Evolutionary conservation across 345 rosid species (phyloP).

Genomic region (Limnanthes douglasii): DNA sequence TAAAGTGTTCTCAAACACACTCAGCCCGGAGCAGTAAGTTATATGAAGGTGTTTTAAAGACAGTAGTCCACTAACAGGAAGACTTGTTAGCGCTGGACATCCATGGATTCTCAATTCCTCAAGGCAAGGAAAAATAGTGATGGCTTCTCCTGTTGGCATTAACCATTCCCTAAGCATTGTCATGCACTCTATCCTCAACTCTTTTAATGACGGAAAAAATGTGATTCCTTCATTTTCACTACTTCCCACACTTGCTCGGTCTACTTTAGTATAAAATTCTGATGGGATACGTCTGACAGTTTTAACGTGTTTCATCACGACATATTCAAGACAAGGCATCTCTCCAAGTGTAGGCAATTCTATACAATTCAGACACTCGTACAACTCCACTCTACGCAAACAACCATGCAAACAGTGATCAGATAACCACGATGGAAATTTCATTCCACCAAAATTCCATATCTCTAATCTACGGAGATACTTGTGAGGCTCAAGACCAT

Average conservation of each 20-base stretch:
- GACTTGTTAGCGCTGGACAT: background rate
- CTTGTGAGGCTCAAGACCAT: slow-evolving; percentile 7
- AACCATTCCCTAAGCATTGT: background rate
- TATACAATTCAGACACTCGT: slow-evolving; percentile 2
- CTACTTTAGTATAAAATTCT: background rate
- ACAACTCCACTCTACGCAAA: slow-evolving; percentile 4
- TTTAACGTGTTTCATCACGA: background rate
- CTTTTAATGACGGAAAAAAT: slow-evolving; percentile 5
- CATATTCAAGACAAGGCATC: slow-evolving; percentile 2
- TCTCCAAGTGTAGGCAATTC: slow-evolving; percentile 10
- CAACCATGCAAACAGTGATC: background rate
- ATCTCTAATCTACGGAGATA: slow-evolving; percentile 3
- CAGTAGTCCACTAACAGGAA: background rate
- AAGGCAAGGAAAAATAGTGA: slow-evolving; percentile 7
- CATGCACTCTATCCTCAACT: background rate
- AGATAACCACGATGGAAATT: background rate
- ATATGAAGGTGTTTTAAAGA: too few species aligned
- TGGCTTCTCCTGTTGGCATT: background rate
- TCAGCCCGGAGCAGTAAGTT: too few species aligned
- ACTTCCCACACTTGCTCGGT: background rate
- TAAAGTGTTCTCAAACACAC: too few species aligned
- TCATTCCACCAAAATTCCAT: background rate
- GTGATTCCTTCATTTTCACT: background rate
- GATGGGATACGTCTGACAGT: background rate
- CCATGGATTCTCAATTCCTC: background rate